These are phyloP conservation scores for Kazachstania viticola DNA, from an alignment of 805 yeast genomes.

Conservation along the genomic window DNA sequence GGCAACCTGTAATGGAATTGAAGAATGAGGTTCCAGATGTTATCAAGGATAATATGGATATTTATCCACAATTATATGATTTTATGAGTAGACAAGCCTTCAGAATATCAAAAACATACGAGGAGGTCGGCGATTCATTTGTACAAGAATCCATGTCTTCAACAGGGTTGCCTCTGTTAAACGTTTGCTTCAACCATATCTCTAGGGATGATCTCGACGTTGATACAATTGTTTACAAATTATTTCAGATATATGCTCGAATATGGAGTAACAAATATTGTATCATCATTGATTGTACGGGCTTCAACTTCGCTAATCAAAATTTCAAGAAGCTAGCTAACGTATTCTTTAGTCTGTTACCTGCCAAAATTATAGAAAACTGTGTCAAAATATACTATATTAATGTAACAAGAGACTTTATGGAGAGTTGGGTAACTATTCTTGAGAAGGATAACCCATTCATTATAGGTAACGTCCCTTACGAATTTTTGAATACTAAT, in stretches of 20 bases:
- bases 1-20: constrained; percentile 44
- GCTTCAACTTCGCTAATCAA: constrained; percentile 26
- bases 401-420: constrained; percentile 25
- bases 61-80: constrained; percentile 45
- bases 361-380: constrained; percentile 38
- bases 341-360: constrained; percentile 34
- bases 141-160: constrained; percentile 51
- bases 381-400: constrained; percentile 42
- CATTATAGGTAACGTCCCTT: constrained; percentile 12
- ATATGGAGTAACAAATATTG: constrained; percentile 58
- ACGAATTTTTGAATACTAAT: constrained; percentile 32
- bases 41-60: constrained; percentile 37
- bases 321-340: constrained; percentile 10
- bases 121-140: constrained; percentile 26
- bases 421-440: constrained; percentile 11
- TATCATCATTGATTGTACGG: constrained; percentile 56
- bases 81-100: constrained; percentile 58
- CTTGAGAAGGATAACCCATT: constrained; percentile 6
- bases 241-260: constrained; percentile 54
- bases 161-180: constrained; percentile 61
- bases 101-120: constrained; percentile 35
- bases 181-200: constrained; percentile 35
- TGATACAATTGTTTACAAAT: constrained; percentile 42
- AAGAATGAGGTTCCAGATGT: constrained; percentile 45
- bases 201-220: constrained; percentile 25